Percentiles rank a stretch among this genome's conserved stretches.
Conservation (phyloP, 2,329 filamentous ascomycete species). For the Alternaria postmessia region DNA sequence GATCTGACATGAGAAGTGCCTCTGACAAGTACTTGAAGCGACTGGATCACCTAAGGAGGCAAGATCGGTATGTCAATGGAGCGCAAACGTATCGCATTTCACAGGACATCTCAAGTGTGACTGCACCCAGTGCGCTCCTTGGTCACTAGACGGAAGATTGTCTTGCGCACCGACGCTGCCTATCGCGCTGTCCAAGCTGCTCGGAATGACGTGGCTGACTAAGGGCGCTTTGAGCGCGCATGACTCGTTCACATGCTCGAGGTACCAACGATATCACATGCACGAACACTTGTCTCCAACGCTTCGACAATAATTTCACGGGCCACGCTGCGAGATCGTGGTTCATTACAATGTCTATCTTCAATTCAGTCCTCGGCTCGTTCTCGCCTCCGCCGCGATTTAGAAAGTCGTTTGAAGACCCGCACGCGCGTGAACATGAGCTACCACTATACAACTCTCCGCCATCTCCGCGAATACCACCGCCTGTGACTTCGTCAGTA, state of each 20-base stretch:
- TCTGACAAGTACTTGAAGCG: background rate
- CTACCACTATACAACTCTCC: slow-evolving; percentile 44
- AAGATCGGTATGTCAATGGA: background rate
- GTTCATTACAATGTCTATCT: slow-evolving; percentile 38
- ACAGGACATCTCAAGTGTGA: background rate
- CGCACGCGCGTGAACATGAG: slow-evolving; percentile 46
- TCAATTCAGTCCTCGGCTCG: slow-evolving; percentile 48
- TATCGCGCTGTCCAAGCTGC: slow-evolving; percentile 5
- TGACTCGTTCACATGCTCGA: slow-evolving; percentile 45
- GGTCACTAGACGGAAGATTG: background rate
- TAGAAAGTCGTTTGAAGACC: slow-evolving; percentile 47
- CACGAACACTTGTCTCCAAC: slow-evolving; percentile 7
- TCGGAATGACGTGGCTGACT: slow-evolving; percentile 25
- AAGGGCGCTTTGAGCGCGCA: slow-evolving; percentile 24
- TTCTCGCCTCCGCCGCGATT: slow-evolving; percentile 46
- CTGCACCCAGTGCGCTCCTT: background rate
- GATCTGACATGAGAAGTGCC: background rate
- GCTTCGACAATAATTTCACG: slow-evolving; percentile 1
- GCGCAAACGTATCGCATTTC: background rate
- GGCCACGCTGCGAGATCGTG: background rate
- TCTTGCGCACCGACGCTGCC: background rate
- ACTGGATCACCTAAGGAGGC: background rate
- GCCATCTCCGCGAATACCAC: slow-evolving; percentile 44
- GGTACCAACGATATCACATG: slow-evolving; percentile 33
- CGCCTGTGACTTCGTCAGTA: slow-evolving; percentile 44